phyloP scores from a whole-genome alignment of 257 asterid genomes.

The Nicotiana obtusifolia region DNA sequence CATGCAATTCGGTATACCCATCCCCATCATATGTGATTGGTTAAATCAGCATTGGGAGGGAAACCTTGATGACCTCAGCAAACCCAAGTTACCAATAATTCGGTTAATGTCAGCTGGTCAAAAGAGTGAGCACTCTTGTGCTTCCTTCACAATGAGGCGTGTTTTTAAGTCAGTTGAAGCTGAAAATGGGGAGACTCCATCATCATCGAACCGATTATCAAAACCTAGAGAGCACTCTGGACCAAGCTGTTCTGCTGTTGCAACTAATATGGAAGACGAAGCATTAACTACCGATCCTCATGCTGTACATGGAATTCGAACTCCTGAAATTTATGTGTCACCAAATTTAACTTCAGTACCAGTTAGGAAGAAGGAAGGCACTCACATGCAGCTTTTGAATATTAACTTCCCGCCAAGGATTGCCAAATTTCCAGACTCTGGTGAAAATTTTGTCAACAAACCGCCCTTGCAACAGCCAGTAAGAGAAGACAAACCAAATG shows the following conservation, averaged over 20 bases:
- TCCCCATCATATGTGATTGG: conserved; percentile 89
- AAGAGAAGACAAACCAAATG: conserved; percentile 22
- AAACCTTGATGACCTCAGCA: conserved; percentile 82
- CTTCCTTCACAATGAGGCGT: conserved; percentile 81
- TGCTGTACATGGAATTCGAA: conserved; percentile 55
- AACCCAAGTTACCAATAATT: conserved; percentile 75
- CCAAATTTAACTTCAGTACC: conserved; percentile 55
- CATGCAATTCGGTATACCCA: conserved; percentile 92
- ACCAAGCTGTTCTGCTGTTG: conserved; percentile 37
- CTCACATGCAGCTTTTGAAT: conserved; percentile 75
- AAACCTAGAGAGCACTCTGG: conserved; percentile 41
- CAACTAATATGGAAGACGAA: conserved; percentile 31
- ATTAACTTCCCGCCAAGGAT: conserved; percentile 83
- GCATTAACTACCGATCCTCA: conserved; percentile 25
- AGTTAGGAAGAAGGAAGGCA: conserved; percentile 41
- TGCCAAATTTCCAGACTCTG: conserved; percentile 33
- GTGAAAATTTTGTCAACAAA: conserved; percentile 37
- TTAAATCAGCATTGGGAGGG: conserved; percentile 96
- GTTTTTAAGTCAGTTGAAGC: conserved; percentile 71
- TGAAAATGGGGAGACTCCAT: conserved; percentile 53
- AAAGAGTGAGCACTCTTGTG: conserved; percentile 87
- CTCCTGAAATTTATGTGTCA: conserved; percentile 71
- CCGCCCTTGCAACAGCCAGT: conserved; percentile 2
- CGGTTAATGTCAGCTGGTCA: conserved; percentile 88
- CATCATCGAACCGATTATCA: conserved; percentile 39